Base-by-base conservation (phyloP, 352 stramenopile genomes). In the Globisporangium irregulare region DNA sequence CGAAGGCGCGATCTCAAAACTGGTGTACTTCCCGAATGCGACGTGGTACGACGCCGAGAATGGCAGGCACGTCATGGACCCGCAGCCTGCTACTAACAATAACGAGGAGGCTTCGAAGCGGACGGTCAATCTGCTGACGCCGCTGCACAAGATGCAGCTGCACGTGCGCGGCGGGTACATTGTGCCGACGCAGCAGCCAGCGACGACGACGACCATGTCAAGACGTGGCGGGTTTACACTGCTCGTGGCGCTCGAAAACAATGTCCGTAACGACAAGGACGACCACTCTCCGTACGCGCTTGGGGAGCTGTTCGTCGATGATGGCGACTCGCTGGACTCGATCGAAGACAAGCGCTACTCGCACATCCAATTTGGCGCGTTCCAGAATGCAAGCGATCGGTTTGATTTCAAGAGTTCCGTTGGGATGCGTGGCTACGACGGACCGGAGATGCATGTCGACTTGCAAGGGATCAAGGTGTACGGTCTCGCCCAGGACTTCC, bases 261-360 rank as follows among this genome's bases (percentile, higher is more conserved):
- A 59, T 34, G 10, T 24, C 4, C n/a, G 22, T 10, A 51, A 25
- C 14, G 56, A 29, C n/a, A 12, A 59, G 4, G 7, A 43, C 9
- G 24, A 74, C 20, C 55, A 75, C 1, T 59, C 71, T 1, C 54
- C 65, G 0, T 54, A 62, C 9, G 83, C 87, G 1, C 48, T 60
- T n/a, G 87, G 87, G 8, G 80, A 92, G 46, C 54, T 95, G 2
- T 95, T 90, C 48, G 62, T 95, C 24, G 87, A 95, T 20, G 82
- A 91, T 58, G 87, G 87, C 5, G 82, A 92, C 51, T 91, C 86
- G 7, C 50, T 95, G 8, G 68, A 77, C 27, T 84, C 87, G 32
- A 73, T 95, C 3, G 61, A 78, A 65, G 81, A 90, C 9, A 62
- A 75, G 15, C 76, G 86, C 12, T 91, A 82, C 61, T 89, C 85